Conservation (phyloP, 2,329 filamentous ascomycete genomes). For the Didymella pomorum region DNA sequence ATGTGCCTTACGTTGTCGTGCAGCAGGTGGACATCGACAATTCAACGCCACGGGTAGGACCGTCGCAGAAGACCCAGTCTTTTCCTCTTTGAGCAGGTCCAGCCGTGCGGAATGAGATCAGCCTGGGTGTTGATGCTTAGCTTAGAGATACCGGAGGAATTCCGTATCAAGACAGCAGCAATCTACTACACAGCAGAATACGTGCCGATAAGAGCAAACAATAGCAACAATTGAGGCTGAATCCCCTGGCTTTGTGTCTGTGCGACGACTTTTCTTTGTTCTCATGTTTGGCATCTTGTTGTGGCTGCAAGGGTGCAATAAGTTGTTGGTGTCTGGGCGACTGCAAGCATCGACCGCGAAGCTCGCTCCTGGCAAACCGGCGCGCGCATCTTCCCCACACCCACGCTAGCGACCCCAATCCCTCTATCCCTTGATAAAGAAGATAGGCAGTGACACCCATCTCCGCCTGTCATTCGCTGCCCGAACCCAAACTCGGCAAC, state of each 20-base stretch:
- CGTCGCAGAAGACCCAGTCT: slow-evolving; percentile 8
- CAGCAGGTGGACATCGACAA: slow-evolving; percentile 10
- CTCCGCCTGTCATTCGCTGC: slow-evolving; percentile 14
- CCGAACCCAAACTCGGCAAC: slow-evolving; percentile 11
- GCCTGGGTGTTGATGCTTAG: slow-evolving; percentile 18
- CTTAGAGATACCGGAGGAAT: slow-evolving; percentile 17
- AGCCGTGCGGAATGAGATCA: slow-evolving; percentile 20
- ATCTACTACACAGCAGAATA: slow-evolving; percentile 1
- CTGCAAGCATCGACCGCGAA: slow-evolving; percentile 10
- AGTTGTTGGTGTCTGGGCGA: neutral
- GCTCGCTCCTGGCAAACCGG: slow-evolving; percentile 3
- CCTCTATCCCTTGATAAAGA: slow-evolving; percentile 17
- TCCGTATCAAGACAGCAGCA: slow-evolving; percentile 19
- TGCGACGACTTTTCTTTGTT: neutral
- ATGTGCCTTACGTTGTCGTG: slow-evolving; percentile 8
- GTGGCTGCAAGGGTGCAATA: slow-evolving; percentile 1
- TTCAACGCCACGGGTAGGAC: slow-evolving; percentile 16
- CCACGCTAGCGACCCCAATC: slow-evolving; percentile 17
- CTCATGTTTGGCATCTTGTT: neutral
- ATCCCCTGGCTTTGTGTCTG: neutral
- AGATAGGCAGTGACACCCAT: slow-evolving; percentile 16
- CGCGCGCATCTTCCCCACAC: slow-evolving; percentile 18
- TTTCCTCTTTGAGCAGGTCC: slow-evolving; percentile 19
- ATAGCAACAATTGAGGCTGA: neutral
- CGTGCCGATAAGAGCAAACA: slow-evolving; percentile 1